Evolutionary conservation across 805 yeast genomes (phyloP).

Genomic region (Candida methanosorbosa): DNA sequence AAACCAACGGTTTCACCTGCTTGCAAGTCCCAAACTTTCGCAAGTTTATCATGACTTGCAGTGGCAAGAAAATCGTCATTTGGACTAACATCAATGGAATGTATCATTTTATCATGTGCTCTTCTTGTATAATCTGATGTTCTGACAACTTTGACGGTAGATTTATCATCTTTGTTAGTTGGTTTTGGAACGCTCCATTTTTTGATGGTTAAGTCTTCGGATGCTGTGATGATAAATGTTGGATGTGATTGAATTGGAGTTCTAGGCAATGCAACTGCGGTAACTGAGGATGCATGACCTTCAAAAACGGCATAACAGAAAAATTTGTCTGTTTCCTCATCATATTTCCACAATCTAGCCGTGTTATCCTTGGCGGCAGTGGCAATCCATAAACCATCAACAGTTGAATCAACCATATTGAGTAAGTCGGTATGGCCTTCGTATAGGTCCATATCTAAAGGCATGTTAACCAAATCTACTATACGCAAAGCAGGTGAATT

Average conservation of each 20-base stretch:
- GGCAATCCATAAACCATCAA: slow-evolving; percentile 83
- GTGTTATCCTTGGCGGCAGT: slow-evolving; percentile 87
- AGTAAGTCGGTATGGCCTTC: slow-evolving; percentile 85
- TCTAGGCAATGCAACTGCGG: slow-evolving; percentile 72
- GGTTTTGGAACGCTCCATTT: slow-evolving; percentile 68
- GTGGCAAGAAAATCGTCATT: slow-evolving; percentile 84
- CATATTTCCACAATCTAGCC: slow-evolving; percentile 74
- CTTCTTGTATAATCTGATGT: slow-evolving; percentile 82
- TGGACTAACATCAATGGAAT: slow-evolving; percentile 83
- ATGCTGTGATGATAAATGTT: slow-evolving; percentile 67
- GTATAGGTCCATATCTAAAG: slow-evolving; percentile 52
- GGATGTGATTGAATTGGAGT: slow-evolving; percentile 41
- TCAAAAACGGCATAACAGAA: slow-evolving; percentile 51
- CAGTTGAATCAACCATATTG: slow-evolving; percentile 68
- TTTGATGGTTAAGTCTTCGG: slow-evolving; percentile 77
- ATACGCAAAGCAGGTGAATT: slow-evolving; percentile 85
- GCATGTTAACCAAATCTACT: slow-evolving; percentile 47
- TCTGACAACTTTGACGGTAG: slow-evolving; percentile 30
- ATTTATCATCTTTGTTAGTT: not conserved
- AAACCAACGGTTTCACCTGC: slow-evolving; percentile 85
- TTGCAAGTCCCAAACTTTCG: slow-evolving; percentile 79
- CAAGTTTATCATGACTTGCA: slow-evolving; percentile 89
- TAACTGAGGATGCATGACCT: slow-evolving; percentile 85
- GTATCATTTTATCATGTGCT: slow-evolving; percentile 96
- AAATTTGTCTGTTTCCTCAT: slow-evolving; percentile 31